Evolutionary conservation across 2,329 filamentous ascomycete species (phyloP).

Genomic region (Juglanconis sp.): DNA sequence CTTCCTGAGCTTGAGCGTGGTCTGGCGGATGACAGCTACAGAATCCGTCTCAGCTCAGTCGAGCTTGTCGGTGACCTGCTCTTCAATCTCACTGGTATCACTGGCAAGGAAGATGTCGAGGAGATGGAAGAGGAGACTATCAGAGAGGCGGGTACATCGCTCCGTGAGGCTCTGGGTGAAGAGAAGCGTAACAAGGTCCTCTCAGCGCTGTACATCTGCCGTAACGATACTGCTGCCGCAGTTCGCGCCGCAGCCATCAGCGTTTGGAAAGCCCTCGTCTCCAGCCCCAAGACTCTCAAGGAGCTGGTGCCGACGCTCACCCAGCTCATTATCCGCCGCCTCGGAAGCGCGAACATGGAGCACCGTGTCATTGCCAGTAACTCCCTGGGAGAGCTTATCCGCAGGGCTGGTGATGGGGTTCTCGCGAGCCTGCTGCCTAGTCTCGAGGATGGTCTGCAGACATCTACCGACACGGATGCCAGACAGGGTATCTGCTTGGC

Average conservation of each 20-base stretch:
- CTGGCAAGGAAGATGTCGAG: slow-evolving; percentile 71
- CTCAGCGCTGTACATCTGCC: slow-evolving; percentile 95
- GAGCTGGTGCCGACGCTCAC: slow-evolving; percentile 93
- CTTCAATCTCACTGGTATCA: slow-evolving; percentile 96
- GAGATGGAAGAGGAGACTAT: slow-evolving; percentile 74
- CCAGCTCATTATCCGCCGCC: slow-evolving; percentile 86
- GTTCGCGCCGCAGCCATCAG: slow-evolving; percentile 86
- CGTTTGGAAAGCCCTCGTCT: slow-evolving; percentile 96
- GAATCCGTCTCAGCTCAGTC: slow-evolving; percentile 96
- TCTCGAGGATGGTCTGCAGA: slow-evolving; percentile 85
- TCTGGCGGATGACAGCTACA: slow-evolving; percentile 94
- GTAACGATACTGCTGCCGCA: slow-evolving; percentile 89
- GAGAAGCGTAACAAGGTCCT: slow-evolving; percentile 96
- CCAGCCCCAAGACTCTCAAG: slow-evolving; percentile 86
- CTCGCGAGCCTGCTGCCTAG: slow-evolving; percentile 84
- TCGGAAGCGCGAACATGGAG: slow-evolving; percentile 96
- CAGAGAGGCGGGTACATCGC: slow-evolving; percentile 85
- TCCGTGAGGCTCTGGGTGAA: slow-evolving; percentile 89
- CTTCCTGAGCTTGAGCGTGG: slow-evolving; percentile 93
- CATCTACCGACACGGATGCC: slow-evolving; percentile 84
- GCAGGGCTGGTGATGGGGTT: slow-evolving; percentile 93
- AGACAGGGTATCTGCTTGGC: slow-evolving; percentile 98
- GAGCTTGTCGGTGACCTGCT: slow-evolving; percentile 94
- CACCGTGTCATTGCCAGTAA: slow-evolving; percentile 99
- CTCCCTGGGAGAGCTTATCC: slow-evolving; percentile 91